A percentile compares a stretch with the other conserved stretches of the same genome.
Evolutionary conservation across 805 yeast species (phyloP).

Genomic region (Suhomyces vadensis): DNA sequence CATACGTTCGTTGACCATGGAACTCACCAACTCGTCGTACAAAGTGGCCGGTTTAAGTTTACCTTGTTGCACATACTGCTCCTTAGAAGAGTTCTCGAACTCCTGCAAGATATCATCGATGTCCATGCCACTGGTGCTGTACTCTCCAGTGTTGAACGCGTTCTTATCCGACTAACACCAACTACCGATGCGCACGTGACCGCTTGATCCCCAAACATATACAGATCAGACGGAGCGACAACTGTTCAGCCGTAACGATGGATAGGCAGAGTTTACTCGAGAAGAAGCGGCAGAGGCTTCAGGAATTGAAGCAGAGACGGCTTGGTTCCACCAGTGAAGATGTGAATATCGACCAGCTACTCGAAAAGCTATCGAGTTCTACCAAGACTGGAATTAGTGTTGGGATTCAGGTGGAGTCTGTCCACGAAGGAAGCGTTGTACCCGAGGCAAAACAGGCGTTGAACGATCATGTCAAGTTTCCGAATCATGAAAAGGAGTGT

Average conservation of each 20-base stretch:
- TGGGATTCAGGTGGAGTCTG: slow-evolving; percentile 30
- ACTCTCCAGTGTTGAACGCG: too few relatives aligned
- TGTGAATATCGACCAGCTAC: slow-evolving; percentile 16
- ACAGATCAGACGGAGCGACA: background rate
- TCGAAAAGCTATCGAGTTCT: slow-evolving; percentile 11
- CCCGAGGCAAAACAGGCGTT: background rate
- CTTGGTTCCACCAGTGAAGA: slow-evolving; percentile 14
- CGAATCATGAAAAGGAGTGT: slow-evolving; percentile 10
- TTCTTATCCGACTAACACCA: too few relatives aligned
- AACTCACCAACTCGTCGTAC: slow-evolving; percentile 48
- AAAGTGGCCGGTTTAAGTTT: slow-evolving; percentile 27
- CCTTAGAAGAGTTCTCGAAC: slow-evolving; percentile 43
- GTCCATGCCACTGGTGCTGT: slow-evolving; percentile 37
- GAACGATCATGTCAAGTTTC: too few relatives aligned
- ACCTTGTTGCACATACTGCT: slow-evolving; percentile 7
- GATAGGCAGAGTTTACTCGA: slow-evolving; percentile 41
- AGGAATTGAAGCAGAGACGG: slow-evolving; percentile 26
- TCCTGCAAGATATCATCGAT: slow-evolving; percentile 72
- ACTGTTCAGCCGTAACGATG: slow-evolving; percentile 17
- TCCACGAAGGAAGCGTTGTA: background rate
- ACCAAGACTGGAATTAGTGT: slow-evolving; percentile 20
- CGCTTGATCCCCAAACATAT: too few relatives aligned
- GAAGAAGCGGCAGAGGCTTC: slow-evolving; percentile 39
- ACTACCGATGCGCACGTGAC: background rate
- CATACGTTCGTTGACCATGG: slow-evolving; percentile 84